Evolutionary conservation across 345 rosid genomes (phyloP).

Genomic region (Ceriops tagal): DNA sequence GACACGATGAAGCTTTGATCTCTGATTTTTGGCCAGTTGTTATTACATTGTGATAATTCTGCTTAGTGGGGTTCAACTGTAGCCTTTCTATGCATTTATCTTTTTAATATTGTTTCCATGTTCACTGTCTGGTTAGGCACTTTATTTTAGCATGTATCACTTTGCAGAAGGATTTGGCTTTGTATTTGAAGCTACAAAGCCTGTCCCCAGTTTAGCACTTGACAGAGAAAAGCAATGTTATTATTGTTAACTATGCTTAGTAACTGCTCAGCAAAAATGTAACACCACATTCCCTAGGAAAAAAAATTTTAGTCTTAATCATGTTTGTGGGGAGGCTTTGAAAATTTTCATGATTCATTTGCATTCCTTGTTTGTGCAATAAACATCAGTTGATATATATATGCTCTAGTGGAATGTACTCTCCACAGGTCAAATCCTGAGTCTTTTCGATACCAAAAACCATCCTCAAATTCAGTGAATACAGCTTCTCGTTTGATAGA

Average conservation of each 20-base stretch:
- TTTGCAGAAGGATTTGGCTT: too few species aligned
- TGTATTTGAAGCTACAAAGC: too few species aligned
- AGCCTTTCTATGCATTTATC: too few species aligned
- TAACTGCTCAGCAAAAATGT: not conserved
- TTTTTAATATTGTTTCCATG: too few species aligned
- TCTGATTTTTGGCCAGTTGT: too few species aligned
- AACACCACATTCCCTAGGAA: too few species aligned
- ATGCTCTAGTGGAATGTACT: not conserved
- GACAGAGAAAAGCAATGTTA: not conserved
- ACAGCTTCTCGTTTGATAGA: slow-evolving; percentile 39
- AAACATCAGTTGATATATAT: slow-evolving; percentile 1
- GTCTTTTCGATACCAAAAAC: slow-evolving; percentile 35
- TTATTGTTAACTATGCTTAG: not conserved
- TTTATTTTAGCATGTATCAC: too few species aligned
- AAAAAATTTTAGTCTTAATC: not conserved
- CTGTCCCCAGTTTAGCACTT: not conserved
- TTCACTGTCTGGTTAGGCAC: too few species aligned
- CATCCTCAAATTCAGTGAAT: slow-evolving; percentile 37
- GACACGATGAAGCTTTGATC: too few species aligned
- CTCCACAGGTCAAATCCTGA: slow-evolving; percentile 53
- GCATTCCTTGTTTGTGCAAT: not conserved
- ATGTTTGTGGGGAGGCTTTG: not conserved
- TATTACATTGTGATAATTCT: too few species aligned
- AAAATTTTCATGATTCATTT: not conserved
- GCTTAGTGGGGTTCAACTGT: too few species aligned